A percentile compares a stretch with the other conserved stretches of the same genome.
Conservation (phyloP, 2,329 filamentous ascomycete species). For the Coleophoma eucalyptorum region DNA sequence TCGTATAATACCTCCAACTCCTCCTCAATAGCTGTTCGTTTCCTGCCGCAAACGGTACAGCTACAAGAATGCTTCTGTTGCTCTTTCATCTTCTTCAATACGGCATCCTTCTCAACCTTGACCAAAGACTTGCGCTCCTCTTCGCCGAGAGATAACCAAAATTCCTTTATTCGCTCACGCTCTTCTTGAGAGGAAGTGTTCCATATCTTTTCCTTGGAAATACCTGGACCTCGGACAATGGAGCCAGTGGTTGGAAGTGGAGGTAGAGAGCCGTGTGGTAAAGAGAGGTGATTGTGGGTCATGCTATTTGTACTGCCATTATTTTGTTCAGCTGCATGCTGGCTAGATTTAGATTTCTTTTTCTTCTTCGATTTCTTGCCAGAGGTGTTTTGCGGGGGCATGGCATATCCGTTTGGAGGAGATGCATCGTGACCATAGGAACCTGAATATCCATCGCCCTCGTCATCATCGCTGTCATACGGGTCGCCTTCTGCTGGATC, state of each 20-base stretch:
- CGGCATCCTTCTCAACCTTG: constrained; percentile 97
- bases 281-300: constrained; percentile 21
- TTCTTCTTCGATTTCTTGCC: constrained; percentile 35
- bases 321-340: constrained; percentile 3
- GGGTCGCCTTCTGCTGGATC: constrained; percentile 46
- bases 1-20: constrained; percentile 97
- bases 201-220: constrained; percentile 80
- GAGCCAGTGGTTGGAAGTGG: constrained; percentile 35
- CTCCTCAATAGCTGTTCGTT: constrained; percentile 95
- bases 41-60: constrained; percentile 94
- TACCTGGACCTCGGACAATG: constrained; percentile 31
- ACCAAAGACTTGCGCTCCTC: constrained; percentile 92
- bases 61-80: constrained; percentile 99
- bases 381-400: constrained; percentile 15
- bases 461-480: constrained; percentile 52
- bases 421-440: constrained; percentile 27
- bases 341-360: constrained; percentile 28
- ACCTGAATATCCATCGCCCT: constrained; percentile 29
- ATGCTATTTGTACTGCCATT: constrained; percentile 18
- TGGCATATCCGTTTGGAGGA: constrained; percentile 25
- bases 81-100: constrained; percentile 99
- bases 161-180: constrained; percentile 95
- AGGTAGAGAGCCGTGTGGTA: constrained; percentile 17
- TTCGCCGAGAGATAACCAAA: constrained; percentile 93
- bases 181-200: constrained; percentile 93